Evolutionary conservation across 2,329 filamentous ascomycete species (phyloP).

Genomic region (Knoxdaviesia capensis): DNA sequence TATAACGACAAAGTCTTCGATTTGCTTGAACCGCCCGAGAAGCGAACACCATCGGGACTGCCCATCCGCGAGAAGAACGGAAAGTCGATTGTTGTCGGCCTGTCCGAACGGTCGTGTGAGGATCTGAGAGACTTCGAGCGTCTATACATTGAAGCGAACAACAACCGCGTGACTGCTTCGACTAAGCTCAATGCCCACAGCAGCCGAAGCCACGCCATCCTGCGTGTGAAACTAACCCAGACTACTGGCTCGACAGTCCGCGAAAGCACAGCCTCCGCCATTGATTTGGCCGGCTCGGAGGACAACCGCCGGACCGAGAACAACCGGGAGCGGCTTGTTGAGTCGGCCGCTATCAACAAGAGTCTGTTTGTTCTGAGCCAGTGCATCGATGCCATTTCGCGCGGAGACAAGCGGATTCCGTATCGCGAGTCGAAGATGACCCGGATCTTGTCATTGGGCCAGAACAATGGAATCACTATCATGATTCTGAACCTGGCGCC

Average conservation of each 20-base stretch:
- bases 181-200: slow-evolving; percentile 89
- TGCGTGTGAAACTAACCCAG: slow-evolving; percentile 76
- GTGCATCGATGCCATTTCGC: slow-evolving; percentile 83
- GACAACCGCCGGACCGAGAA: slow-evolving; percentile 92
- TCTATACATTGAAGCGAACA: slow-evolving; percentile 80
- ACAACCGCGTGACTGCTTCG: slow-evolving; percentile 70
- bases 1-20: slow-evolving; percentile 95
- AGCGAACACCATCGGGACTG: slow-evolving; percentile 61
- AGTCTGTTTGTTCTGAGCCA: slow-evolving; percentile 86
- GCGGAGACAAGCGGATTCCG: slow-evolving; percentile 57
- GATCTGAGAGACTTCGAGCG: slow-evolving; percentile 79
- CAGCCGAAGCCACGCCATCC: slow-evolving; percentile 72
- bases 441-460: slow-evolving; percentile 71
- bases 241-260: slow-evolving; percentile 45
- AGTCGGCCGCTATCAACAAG: slow-evolving; percentile 95
- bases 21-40: slow-evolving; percentile 71
- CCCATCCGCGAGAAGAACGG: slow-evolving; percentile 71
- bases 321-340: slow-evolving; percentile 76
- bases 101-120: slow-evolving; percentile 65
- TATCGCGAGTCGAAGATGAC: slow-evolving; percentile 98
- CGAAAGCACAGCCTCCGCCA: slow-evolving; percentile 76
- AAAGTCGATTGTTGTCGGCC: slow-evolving; percentile 69
- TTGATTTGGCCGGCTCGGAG: slow-evolving; percentile 87
- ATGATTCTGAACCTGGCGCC: slow-evolving; percentile 95
- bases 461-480: slow-evolving; percentile 86